phyloP scores from a whole-genome alignment of 2,329 filamentous ascomycete genomes.

The Fusarium sp. region DNA sequence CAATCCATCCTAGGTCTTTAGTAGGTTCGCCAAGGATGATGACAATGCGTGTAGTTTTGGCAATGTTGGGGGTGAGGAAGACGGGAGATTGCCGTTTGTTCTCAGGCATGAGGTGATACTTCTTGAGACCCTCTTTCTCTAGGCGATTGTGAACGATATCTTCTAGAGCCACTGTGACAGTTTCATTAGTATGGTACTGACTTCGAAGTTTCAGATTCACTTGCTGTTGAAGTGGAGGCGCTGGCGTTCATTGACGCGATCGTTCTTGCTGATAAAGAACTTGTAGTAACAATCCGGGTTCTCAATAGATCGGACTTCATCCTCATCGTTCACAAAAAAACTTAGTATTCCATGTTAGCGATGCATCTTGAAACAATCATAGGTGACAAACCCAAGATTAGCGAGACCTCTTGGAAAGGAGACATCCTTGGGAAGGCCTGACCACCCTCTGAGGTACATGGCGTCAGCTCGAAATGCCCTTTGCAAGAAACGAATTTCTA shows the following conservation, averaged over 20 bases:
- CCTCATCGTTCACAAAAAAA: conserved; percentile 81
- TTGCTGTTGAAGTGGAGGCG: conserved; percentile 79
- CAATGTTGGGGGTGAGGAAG: conserved; percentile 66
- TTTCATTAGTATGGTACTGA: neutral
- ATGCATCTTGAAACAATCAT: neutral
- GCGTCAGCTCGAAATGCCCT: neutral
- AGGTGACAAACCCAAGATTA: conserved; percentile 72
- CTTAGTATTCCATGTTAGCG: conserved; percentile 56
- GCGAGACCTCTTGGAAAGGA: conserved; percentile 74
- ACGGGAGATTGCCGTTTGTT: conserved; percentile 75
- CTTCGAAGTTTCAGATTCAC: conserved; percentile 31
- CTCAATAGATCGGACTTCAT: conserved; percentile 78
- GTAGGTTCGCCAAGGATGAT: conserved; percentile 78
- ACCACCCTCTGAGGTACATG: conserved; percentile 80
- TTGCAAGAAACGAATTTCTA: neutral
- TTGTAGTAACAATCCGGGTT: conserved; percentile 78
- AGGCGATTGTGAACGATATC: conserved; percentile 73
- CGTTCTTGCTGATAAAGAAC: conserved; percentile 78
- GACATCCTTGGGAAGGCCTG: conserved; percentile 77
- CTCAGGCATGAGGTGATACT: conserved; percentile 62
- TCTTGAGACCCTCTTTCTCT: conserved; percentile 68
- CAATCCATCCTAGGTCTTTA: conserved; percentile 81
- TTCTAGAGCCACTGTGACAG: conserved; percentile 69
- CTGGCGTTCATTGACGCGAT: conserved; percentile 82
- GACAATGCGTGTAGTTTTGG: conserved; percentile 71